These are phyloP conservation scores for Petunia hybrid DNA, from an alignment of 305 asterid species.

Conservation along the genomic window DNA sequence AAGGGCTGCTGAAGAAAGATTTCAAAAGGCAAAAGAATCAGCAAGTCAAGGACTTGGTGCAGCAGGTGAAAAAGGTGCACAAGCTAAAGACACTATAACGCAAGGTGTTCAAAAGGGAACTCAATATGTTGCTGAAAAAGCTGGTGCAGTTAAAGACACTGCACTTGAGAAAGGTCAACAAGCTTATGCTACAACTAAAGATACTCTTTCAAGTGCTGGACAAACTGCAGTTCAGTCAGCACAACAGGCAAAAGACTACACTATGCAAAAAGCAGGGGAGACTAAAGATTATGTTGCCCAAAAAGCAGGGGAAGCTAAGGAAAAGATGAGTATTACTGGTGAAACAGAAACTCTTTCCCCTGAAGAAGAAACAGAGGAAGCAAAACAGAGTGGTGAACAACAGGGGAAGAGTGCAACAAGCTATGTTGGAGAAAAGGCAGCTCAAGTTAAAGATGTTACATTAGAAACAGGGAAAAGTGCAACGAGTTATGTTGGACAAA, in stretches of 20 bases:
- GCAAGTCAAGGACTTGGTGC: conserved; percentile 26
- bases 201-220: conserved; percentile 28
- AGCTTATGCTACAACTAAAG: conserved; percentile 35
- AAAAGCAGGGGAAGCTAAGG: neutral
- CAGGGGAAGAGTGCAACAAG: conserved; percentile 44
- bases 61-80: conserved; percentile 31
- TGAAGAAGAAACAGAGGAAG: conserved; percentile 32
- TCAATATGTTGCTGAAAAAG: conserved; percentile 34
- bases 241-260: conserved; percentile 31
- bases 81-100: conserved; percentile 31
- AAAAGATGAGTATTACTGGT: no score
- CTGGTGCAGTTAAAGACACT: conserved; percentile 39
- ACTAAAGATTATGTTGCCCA: conserved; percentile 28
- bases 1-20: conserved; percentile 54
- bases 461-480: conserved; percentile 51
- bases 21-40: conserved; percentile 34
- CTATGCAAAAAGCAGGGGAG: conserved; percentile 33
- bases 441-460: conserved; percentile 57
- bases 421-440: conserved; percentile 48
- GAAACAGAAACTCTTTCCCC: neutral
- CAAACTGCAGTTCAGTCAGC: conserved; percentile 28
- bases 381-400: conserved; percentile 44
- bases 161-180: conserved; percentile 38
- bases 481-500: conserved; percentile 40
- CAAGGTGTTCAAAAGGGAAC: conserved; percentile 34